Evolutionary conservation across 305 asterid genomes (phyloP).

Genomic region (Rubia occidens): DNA sequence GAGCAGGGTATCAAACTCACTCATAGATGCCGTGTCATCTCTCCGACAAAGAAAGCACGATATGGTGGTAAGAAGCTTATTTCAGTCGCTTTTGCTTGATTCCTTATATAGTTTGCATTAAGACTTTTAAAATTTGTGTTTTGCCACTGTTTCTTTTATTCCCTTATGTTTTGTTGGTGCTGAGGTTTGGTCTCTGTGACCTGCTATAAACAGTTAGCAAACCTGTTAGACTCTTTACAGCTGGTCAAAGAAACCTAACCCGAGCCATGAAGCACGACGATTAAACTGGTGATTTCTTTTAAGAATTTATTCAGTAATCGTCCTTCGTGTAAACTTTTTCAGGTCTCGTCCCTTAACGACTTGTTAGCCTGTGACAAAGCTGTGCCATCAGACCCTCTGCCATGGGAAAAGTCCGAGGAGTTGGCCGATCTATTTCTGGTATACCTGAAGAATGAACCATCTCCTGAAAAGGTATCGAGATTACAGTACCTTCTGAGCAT

Average conservation of each 20-base stretch:
- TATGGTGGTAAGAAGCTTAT: slow-evolving; percentile 57
- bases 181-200: not conserved
- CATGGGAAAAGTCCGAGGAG: slow-evolving; percentile 86
- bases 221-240: not conserved
- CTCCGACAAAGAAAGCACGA: slow-evolving; percentile 68
- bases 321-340: slow-evolving; percentile 16
- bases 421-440: slow-evolving; percentile 57
- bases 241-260: not conserved
- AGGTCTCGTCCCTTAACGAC: slow-evolving; percentile 85
- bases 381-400: slow-evolving; percentile 59
- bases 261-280: too few species aligned
- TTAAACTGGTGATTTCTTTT: not conserved
- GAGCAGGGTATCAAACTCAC: slow-evolving; percentile 65
- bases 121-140: too few species aligned
- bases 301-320: not conserved
- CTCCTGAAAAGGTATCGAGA: slow-evolving; percentile 55
- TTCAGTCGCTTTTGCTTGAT: slow-evolving; percentile 2
- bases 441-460: slow-evolving; percentile 49
- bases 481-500: slow-evolving; percentile 71
- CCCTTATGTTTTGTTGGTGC: not conserved
- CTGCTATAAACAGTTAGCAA: too few species aligned
- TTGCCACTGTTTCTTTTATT: not conserved
- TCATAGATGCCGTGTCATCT: slow-evolving; percentile 77
- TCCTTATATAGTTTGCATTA: not conserved
- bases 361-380: slow-evolving; percentile 94